Conservation (phyloP, 2,329 filamentous ascomycete genomes). For the Talaromyces amestolkiae region DNA sequence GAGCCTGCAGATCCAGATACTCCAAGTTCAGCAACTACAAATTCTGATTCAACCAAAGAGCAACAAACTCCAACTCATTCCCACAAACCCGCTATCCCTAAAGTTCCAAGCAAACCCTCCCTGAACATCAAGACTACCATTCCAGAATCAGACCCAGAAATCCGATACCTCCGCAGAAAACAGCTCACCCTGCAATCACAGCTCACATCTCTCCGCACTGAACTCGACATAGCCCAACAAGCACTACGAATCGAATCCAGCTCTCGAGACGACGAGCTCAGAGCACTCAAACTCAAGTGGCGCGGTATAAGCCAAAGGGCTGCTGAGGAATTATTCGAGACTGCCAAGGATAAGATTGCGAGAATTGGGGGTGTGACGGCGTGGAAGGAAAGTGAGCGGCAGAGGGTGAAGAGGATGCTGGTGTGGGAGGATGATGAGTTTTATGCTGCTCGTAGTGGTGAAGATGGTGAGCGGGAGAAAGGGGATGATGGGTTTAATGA, state of each 20-base stretch:
- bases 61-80: not conserved
- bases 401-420: conserved; percentile 44
- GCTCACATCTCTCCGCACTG: conserved; percentile 32
- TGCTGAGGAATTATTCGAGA: conserved; percentile 65
- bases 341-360: conserved; percentile 59
- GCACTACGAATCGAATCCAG: conserved; percentile 51
- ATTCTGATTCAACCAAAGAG: no score
- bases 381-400: conserved; percentile 52
- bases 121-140: not conserved
- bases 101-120: not conserved
- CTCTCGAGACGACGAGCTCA: conserved; percentile 54
- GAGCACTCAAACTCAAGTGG: conserved; percentile 60
- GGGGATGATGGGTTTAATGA: conserved; percentile 31
- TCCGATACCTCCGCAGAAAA: conserved; percentile 37
- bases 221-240: conserved; percentile 54
- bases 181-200: conserved; percentile 33
- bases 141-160: conserved; percentile 26
- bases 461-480: conserved; percentile 27
- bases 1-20: not conserved
- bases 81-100: not conserved
- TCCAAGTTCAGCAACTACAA: not conserved
- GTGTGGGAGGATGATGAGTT: conserved; percentile 31
- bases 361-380: conserved; percentile 62
- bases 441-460: conserved; percentile 14
- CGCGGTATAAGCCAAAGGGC: conserved; percentile 58